Evolutionary conservation across 2,329 filamentous ascomycete species (phyloP), one percentile per base, ranked within the genome.

Genomic region (Penicillium sp.): DNA sequence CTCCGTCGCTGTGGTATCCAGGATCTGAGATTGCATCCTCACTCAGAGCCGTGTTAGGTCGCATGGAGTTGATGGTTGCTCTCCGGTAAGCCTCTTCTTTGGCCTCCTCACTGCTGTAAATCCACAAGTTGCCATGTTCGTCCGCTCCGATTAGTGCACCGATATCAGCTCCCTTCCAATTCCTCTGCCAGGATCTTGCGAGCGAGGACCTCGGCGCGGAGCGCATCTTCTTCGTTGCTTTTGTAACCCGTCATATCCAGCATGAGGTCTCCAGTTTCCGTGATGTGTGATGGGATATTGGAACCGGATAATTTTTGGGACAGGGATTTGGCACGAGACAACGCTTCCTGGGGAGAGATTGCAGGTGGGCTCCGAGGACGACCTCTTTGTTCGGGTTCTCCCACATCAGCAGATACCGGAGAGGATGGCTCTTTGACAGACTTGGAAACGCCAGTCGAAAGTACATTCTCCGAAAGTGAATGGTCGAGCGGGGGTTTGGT

Each of bases 241-340:
- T 96, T 97, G 72, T 95, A 96, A 0, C 89, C 89, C 0, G 89
- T 90, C 90, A 98, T 96, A 67, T 98, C 93, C 42, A 98, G 74
- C 89, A 97, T 97, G 45, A 98, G 74, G 68, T 98, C 93, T 13
- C 93, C 93, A 0, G 81, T 86, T 47, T 95, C 89, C 1, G 86
- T 97, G n/a, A 98, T 84, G 55, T 88, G 85, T 47, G 86, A 93
- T 5, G 89, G 89, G 49, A 98, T 97, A 63, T 97, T 96, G 39
- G 87, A 93, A 3, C 82, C 85, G 37, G 87, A 87, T 2, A 98
- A 78, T 66, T 90, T 90, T 64, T 88, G 87, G 8, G 91, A 95
- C 9, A 98, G 76, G 23, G 85, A 82, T 63, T 86, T 82, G 6
- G 93, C 93, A 55, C 93, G 82, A 51, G 88, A 82, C 47, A 95